Evolutionary conservation across 805 yeast genomes (phyloP).

Genomic region (Metschnikowia reukaufii): DNA sequence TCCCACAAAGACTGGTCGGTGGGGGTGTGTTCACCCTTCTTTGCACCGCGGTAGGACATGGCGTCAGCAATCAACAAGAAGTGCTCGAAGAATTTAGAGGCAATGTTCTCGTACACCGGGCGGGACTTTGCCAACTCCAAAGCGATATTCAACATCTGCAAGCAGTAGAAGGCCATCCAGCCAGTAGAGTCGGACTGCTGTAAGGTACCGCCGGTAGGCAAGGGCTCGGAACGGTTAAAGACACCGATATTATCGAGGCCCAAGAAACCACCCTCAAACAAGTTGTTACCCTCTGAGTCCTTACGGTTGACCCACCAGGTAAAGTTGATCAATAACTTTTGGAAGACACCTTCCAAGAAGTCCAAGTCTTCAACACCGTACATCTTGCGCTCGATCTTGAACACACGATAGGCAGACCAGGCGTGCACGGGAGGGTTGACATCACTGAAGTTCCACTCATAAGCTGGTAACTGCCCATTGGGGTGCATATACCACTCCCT

Average conservation of each 20-base stretch:
- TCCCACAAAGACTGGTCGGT: slow-evolving; percentile 79
- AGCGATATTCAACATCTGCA: slow-evolving; percentile 91
- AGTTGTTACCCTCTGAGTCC: slow-evolving; percentile 81
- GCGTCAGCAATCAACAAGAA: slow-evolving; percentile 90
- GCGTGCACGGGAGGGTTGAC: slow-evolving; percentile 99
- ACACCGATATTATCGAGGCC: slow-evolving; percentile 93
- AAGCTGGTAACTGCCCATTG: slow-evolving; percentile 95
- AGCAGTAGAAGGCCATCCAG: slow-evolving; percentile 93
- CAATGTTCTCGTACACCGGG: slow-evolving; percentile 88
- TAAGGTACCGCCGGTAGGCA: slow-evolving; percentile 86
- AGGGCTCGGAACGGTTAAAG: slow-evolving; percentile 88
- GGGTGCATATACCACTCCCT: slow-evolving; percentile 98
- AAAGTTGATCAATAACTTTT: slow-evolving; percentile 81
- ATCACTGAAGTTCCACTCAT: slow-evolving; percentile 94
- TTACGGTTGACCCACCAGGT: slow-evolving; percentile 98
- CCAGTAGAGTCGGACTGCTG: slow-evolving; percentile 97
- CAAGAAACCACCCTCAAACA: slow-evolving; percentile 91
- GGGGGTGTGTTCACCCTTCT: slow-evolving; percentile 37
- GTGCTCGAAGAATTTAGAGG: slow-evolving; percentile 92
- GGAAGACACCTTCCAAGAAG: slow-evolving; percentile 90
- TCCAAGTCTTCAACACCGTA: slow-evolving; percentile 78
- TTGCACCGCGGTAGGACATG: slow-evolving; percentile 65
- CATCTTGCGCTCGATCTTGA: slow-evolving; percentile 82
- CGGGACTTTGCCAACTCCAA: slow-evolving; percentile 83
- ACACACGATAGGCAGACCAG: slow-evolving; percentile 88